phyloP scores from a whole-genome alignment of 1,139 yeast species.

The Taiozyma sp. region DNA sequence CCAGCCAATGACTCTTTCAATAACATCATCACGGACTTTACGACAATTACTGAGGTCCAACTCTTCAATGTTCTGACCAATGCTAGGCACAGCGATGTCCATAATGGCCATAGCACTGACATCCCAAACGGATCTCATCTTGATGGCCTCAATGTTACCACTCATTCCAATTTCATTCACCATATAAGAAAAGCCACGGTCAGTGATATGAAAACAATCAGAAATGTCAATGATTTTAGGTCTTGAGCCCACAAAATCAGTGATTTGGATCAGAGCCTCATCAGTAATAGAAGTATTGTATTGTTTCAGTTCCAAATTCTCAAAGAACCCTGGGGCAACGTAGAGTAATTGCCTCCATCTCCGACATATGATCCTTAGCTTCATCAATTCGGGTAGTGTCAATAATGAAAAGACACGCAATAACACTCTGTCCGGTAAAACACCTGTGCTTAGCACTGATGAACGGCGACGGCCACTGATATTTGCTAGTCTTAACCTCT shows the following conservation, averaged over 20 bases:
- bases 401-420: conserved; percentile 47
- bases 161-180: conserved; percentile 65
- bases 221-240: conserved; percentile 59
- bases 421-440: conserved; percentile 53
- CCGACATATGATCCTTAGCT: conserved; percentile 46
- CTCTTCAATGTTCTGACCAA: conserved; percentile 52
- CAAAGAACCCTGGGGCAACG: conserved; percentile 47
- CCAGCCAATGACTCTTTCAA: conserved; percentile 63
- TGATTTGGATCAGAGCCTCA: conserved; percentile 47
- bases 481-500: conserved; percentile 42
- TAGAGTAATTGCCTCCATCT: conserved; percentile 66
- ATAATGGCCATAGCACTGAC: conserved; percentile 75
- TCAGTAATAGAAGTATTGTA: conserved; percentile 61
- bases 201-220: conserved; percentile 72
- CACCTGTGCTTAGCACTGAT: conserved; percentile 49
- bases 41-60: conserved; percentile 69
- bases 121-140: conserved; percentile 72
- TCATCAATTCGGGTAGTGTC: conserved; percentile 53
- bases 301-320: conserved; percentile 46
- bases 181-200: conserved; percentile 65
- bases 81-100: conserved; percentile 64
- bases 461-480: conserved; percentile 44
- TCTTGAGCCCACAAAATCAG: conserved; percentile 66
- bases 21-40: conserved; percentile 64
- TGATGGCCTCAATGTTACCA: conserved; percentile 48